Conservation (phyloP, 495 filamentous ascomycete genomes). For the Tuber aestivum region DNA sequence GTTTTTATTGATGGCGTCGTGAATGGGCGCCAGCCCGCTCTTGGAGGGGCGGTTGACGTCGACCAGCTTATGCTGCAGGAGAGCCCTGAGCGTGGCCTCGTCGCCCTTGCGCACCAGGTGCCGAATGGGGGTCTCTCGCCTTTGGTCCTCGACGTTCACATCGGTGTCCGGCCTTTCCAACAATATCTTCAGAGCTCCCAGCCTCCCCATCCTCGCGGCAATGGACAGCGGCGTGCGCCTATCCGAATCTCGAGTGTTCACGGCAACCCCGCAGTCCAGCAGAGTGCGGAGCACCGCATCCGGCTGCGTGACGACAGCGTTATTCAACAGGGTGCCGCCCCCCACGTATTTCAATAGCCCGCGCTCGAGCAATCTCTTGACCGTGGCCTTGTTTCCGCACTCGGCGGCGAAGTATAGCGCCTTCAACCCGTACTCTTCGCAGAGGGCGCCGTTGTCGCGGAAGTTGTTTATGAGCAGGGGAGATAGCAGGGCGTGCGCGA, state of each 20-base stretch:
- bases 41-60: conserved; percentile 1
- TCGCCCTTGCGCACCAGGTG: background rate
- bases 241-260: conserved; percentile 1
- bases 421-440: background rate
- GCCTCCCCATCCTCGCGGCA: background rate
- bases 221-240: background rate
- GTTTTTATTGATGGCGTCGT: background rate
- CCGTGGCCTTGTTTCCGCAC: background rate
- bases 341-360: background rate
- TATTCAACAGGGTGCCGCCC: background rate
- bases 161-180: background rate
- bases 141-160: conserved; percentile 1
- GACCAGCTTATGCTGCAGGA: background rate
- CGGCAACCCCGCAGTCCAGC: background rate
- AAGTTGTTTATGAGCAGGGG: conserved; percentile 4
- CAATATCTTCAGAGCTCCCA: background rate
- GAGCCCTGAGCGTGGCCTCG: background rate
- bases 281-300: background rate
- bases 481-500: background rate
- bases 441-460: background rate
- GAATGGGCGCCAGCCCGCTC: background rate
- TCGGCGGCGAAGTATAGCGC: background rate
- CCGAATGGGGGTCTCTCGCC: background rate
- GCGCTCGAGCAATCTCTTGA: background rate
- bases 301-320: background rate